Percentiles rank a stretch among this genome's conserved stretches.
Evolutionary conservation across 2,329 filamentous ascomycete genomes (phyloP).

Genomic region (Xylariaceae sp.): DNA sequence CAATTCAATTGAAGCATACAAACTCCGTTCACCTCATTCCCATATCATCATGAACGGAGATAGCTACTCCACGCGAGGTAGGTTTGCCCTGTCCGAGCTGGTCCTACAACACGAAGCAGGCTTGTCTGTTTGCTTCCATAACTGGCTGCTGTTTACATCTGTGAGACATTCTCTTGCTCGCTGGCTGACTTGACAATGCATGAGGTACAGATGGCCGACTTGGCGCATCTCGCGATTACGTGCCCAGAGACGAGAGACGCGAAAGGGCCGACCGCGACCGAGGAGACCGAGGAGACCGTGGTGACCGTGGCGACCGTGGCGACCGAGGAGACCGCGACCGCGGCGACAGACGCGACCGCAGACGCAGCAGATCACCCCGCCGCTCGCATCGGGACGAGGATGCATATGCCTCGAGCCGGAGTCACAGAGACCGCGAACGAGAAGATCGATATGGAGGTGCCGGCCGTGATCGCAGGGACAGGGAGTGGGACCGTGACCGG

Average conservation of each 20-base stretch:
- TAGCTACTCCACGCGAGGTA: constrained; percentile 73
- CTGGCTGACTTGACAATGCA: constrained; percentile 10
- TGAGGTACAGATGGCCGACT: constrained; percentile 47
- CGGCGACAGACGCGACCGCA: constrained; percentile 37
- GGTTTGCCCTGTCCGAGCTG: constrained; percentile 28
- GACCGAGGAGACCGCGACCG: constrained; percentile 48
- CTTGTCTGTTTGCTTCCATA: too few relatives aligned
- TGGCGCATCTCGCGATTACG: constrained; percentile 49
- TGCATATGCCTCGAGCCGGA: constrained; percentile 84
- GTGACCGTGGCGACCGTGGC: constrained; percentile 35
- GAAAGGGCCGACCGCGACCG: constrained; percentile 35
- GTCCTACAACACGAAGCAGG: too few relatives aligned
- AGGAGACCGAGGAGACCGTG: constrained; percentile 39
- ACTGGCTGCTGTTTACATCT: too few relatives aligned
- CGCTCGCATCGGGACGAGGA: constrained; percentile 58
- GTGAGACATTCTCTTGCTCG: too few relatives aligned
- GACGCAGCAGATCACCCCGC: constrained; percentile 81
- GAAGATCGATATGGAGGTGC: constrained; percentile 75
- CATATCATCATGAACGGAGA: constrained; percentile 71
- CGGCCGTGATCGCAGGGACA: constrained; percentile 33
- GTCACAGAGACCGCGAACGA: constrained; percentile 86
- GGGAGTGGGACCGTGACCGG: constrained; percentile 63
- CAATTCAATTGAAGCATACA: background rate
- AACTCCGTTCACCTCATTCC: background rate
- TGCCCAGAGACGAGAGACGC: constrained; percentile 42